Conservation (phyloP, 306 rosid genomes). For the Gillenia trifoliata region DNA sequence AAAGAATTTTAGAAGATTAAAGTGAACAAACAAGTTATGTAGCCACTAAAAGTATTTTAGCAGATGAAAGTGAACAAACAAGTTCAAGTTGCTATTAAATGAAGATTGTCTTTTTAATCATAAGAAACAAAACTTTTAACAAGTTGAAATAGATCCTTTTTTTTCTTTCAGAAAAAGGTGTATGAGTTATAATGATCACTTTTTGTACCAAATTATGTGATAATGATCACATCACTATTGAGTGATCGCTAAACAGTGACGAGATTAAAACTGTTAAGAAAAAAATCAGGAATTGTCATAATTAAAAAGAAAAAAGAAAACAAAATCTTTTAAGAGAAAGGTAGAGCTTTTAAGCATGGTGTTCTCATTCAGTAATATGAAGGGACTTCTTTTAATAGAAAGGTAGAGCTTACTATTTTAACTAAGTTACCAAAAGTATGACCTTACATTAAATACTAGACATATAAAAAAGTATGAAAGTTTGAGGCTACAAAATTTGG, state of each 20-base stretch:
- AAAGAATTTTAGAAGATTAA: neutral
- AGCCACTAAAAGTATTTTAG: neutral
- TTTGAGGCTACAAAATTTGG: slow-evolving; percentile 28
- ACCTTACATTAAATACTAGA: slow-evolving; percentile 8
- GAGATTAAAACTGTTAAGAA: neutral
- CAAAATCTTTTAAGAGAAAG: neutral
- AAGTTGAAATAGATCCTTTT: neutral
- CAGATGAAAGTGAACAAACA: neutral
- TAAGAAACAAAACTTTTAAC: neutral
- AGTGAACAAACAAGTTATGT: neutral
- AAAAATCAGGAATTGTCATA: neutral
- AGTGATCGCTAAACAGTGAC: neutral
- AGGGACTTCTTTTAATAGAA: neutral
- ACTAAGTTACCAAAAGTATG: slow-evolving; percentile 8
- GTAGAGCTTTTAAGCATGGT: neutral
- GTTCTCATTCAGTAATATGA: neutral
- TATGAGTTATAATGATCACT: neutral
- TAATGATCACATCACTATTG: neutral
- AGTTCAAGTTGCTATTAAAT: neutral
- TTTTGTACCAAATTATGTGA: too few species aligned
- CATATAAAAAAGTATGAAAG: slow-evolving; percentile 14
- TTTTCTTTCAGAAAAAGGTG: neutral
- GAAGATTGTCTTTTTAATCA: neutral
- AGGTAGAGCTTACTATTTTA: slow-evolving; percentile 4
- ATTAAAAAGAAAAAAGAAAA: neutral